Evolutionary conservation across 1,139 yeast genomes (phyloP), one percentile per base, ranked within the genome.

Genomic region (Diutina ranongensis): DNA sequence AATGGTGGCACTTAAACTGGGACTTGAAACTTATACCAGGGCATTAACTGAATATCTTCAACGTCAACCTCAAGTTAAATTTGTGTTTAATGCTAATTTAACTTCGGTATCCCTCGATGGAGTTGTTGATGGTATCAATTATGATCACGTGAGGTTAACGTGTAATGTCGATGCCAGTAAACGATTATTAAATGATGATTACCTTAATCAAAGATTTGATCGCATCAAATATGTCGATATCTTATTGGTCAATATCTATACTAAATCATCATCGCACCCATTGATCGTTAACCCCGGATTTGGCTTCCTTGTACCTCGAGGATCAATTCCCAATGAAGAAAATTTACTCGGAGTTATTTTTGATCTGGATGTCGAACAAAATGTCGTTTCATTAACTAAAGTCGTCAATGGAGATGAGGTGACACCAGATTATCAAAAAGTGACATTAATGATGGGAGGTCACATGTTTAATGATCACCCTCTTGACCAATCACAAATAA

Each of bases 401-500:
- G 19, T 13, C 21, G 13, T 3, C 16, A 15, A 15, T 10, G 9
- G 4, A 3, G 2, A 20, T 15, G 21, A 21, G 13, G 15, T 7
- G 10, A 15, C 7, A 7, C 18, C 9, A 9, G 36, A 44, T 3
- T 80, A 81, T 52, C 76, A 86, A 5, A 86, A 84, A 53, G 60
- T 89, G 45, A 92, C 98, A 0, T 73, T 87, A 33, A 92, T 92
- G 97, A 65, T 87, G 58, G 97, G 97, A 1, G 97, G 97, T 1
- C 83, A 83, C 56, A 72, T 73, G 56, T 65, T 62, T 49, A 50
- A 59, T 13, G 49, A 56, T 12, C 65, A 63, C 3, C 57, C 72
- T 2, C 83, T 82, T 5, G 67, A 74, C 3, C 58, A 63, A n/a
- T 60, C 61, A n/a, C 62, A 69, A 38, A 72, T 71, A 44, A 56